These are phyloP conservation scores for Neocatenulostroma microsporum DNA, from an alignment of 2,329 filamentous ascomycete genomes.

Conservation along the genomic window DNA sequence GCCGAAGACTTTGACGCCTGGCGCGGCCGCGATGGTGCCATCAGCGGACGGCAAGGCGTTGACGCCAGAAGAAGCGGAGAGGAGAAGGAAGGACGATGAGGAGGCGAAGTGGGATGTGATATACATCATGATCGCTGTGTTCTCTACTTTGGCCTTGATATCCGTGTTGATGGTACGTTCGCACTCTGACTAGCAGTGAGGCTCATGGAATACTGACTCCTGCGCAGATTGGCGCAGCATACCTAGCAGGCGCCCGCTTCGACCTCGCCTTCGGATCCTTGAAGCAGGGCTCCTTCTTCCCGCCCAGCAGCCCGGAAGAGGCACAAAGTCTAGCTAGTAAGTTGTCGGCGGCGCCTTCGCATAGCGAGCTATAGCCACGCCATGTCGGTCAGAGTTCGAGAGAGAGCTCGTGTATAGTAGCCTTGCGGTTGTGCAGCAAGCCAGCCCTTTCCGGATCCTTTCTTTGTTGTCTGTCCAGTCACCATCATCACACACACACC, in stretches of 20 bases:
- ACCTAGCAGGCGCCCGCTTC: slow-evolving; percentile 73
- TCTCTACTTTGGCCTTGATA: slow-evolving; percentile 62
- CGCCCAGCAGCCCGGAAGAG: slow-evolving; percentile 22
- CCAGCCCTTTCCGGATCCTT: background rate
- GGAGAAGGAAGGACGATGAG: slow-evolving; percentile 44
- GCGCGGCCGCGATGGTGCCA: slow-evolving; percentile 16
- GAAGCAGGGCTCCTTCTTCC: slow-evolving; percentile 41
- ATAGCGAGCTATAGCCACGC: slow-evolving; percentile 9
- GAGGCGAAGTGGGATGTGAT: slow-evolving; percentile 49
- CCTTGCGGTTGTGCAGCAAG: background rate
- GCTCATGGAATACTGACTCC: slow-evolving; percentile 3
- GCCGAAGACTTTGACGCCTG: slow-evolving; percentile 44
- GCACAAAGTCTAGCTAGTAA: slow-evolving; percentile 8
- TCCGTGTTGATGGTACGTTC: slow-evolving; percentile 69
- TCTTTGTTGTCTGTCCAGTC: background rate
- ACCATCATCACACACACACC: slow-evolving; percentile 4
- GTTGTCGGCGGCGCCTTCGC: slow-evolving; percentile 1
- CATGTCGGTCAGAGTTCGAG: slow-evolving; percentile 1
- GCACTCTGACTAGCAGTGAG: background rate
- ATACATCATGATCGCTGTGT: slow-evolving; percentile 59
- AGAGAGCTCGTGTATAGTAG: background rate
- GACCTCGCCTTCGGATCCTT: slow-evolving; percentile 59
- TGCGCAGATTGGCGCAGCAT: slow-evolving; percentile 65
- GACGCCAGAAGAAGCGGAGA: slow-evolving; percentile 50
- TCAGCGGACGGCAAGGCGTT: slow-evolving; percentile 34